These are phyloP conservation scores for Colletotrichum godetiae DNA, from an alignment of 2,329 filamentous ascomycete genomes.

Conservation along the genomic window DNA sequence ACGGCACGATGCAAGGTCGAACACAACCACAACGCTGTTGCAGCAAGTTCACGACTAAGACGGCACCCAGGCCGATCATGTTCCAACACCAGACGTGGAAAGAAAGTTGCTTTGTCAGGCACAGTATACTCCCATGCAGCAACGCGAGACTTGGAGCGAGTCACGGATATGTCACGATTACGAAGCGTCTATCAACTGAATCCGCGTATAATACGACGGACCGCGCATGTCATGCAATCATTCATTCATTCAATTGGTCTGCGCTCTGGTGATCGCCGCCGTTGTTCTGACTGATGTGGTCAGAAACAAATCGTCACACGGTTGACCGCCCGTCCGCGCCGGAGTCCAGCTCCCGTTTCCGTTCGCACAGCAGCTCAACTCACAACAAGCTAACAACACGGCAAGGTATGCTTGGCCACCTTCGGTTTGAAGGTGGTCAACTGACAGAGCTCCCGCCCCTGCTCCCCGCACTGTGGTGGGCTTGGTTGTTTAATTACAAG, in stretches of 20 bases:
- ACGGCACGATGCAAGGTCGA: conserved; percentile 6
- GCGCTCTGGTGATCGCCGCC: neutral
- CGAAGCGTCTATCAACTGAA: neutral
- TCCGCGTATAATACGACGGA: neutral
- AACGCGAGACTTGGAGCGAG: neutral
- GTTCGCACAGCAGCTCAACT: neutral
- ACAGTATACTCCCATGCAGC: neutral
- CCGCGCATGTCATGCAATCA: neutral
- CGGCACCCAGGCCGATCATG: neutral
- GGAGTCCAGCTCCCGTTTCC: neutral
- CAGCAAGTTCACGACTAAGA: neutral
- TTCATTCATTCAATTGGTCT: neutral
- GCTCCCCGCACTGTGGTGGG: conserved; percentile 3
- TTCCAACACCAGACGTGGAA: neutral
- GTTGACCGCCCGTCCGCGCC: neutral
- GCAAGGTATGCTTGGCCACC: conserved; percentile 7
- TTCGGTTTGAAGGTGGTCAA: conserved; percentile 8
- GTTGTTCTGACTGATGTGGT: neutral
- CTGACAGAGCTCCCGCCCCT: conserved; percentile 6
- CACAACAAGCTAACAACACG: neutral
- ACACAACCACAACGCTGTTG: conserved; percentile 1
- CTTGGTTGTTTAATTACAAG: neutral
- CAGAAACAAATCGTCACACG: neutral
- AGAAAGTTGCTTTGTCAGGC: too few species aligned
- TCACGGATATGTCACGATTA: neutral